phyloP scores from a whole-genome alignment of 495 filamentous ascomycete genomes.

The Cairneyella variabilis region DNA sequence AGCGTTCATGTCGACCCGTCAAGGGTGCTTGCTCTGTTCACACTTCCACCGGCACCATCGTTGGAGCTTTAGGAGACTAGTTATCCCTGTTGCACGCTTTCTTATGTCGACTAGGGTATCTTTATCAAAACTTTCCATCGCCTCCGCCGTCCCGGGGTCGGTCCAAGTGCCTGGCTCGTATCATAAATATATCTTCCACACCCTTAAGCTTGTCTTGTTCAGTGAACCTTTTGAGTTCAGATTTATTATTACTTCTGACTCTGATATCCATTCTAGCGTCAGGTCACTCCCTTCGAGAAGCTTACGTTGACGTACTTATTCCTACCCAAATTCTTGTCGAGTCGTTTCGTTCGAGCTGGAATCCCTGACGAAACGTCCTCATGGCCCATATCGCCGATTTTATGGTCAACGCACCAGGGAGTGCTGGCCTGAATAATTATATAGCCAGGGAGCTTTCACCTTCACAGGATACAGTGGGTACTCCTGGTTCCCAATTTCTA shows the following conservation, averaged over 20 bases:
- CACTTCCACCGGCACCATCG: conserved; percentile 18
- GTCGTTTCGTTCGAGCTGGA: conserved; percentile 4
- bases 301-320: neutral
- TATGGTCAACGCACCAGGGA: conserved; percentile 17
- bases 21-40: neutral
- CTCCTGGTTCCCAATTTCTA: neutral
- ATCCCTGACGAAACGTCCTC: conserved; percentile 2
- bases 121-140: conserved; percentile 14
- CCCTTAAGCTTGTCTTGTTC: neutral
- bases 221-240: conserved; percentile 3
- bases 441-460: conserved; percentile 29
- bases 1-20: conserved; percentile 19
- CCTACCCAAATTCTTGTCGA: neutral
- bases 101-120: conserved; percentile 10
- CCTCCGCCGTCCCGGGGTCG: conserved; percentile 15
- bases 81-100: conserved; percentile 12
- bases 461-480: conserved; percentile 19
- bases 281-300: neutral
- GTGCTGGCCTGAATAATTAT: conserved; percentile 29
- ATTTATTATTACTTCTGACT: conserved; percentile 11
- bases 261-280: conserved; percentile 1
- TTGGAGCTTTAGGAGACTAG: conserved; percentile 15
- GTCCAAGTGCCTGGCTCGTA: conserved; percentile 16
- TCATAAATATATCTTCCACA: conserved; percentile 26
- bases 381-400: conserved; percentile 32